Conservation (phyloP, 169 alveolate genomes). For the Cryptosporidium tyzzeri region DNA sequence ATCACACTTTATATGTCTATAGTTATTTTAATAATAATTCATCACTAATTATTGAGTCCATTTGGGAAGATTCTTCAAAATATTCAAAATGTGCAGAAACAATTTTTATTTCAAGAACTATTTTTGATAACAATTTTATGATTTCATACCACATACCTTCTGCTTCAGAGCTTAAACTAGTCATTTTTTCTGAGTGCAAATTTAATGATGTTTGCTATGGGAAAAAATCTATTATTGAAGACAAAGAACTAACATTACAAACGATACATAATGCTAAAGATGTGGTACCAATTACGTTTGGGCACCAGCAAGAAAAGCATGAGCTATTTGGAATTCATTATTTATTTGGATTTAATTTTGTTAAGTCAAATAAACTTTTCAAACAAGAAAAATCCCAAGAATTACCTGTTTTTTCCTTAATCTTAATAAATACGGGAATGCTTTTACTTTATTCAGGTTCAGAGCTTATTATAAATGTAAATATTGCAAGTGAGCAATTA, state of each 20-base stretch:
- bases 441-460: slow-evolving; percentile 31
- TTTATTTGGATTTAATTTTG: slow-evolving; percentile 24
- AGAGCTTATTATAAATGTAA: slow-evolving; percentile 4
- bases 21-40: neutral
- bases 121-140: neutral
- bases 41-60: neutral
- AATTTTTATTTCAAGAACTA: slow-evolving; percentile 19
- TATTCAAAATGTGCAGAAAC: slow-evolving; percentile 1
- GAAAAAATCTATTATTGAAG: neutral
- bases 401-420: slow-evolving; percentile 8
- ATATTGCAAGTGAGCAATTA: neutral
- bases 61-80: slow-evolving; percentile 37
- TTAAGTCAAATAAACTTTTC: slow-evolving; percentile 10
- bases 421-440: slow-evolving; percentile 1
- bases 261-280: neutral
- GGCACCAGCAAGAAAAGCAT: neutral
- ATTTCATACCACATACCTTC: slow-evolving; percentile 25
- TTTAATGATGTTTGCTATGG: slow-evolving; percentile 25
- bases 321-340: slow-evolving; percentile 17
- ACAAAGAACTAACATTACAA: neutral
- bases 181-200: neutral
- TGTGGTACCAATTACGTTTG: slow-evolving; percentile 33
- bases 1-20: slow-evolving; percentile 12
- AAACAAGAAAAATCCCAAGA: slow-evolving; percentile 12
- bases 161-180: neutral